Evolutionary conservation across 2,329 filamentous ascomycete species (phyloP).

Genomic region (Seiridium unicorne): DNA sequence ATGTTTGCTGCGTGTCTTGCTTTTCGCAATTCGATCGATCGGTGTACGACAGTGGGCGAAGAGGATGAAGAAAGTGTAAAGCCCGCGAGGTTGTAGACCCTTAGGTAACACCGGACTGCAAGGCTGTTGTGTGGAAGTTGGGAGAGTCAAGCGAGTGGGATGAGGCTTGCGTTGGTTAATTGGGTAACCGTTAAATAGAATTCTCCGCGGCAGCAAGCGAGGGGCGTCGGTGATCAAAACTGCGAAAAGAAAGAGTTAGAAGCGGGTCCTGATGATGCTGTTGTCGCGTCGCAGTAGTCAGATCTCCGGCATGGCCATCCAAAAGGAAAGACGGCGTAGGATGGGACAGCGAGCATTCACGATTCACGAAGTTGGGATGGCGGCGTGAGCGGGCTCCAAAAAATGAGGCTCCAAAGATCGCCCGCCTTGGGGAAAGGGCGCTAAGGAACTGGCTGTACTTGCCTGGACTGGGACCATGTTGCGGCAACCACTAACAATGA

Average conservation of each 20-base stretch:
- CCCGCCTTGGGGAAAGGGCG: background rate
- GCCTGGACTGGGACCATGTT: too few species aligned
- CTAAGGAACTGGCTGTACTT: background rate
- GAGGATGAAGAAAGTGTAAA: background rate
- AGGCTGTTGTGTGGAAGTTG: background rate
- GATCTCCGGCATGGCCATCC: background rate
- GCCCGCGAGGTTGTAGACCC: background rate
- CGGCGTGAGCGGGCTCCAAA: background rate
- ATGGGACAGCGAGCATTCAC: background rate
- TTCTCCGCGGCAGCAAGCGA: background rate
- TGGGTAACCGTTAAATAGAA: background rate
- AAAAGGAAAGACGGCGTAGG: background rate
- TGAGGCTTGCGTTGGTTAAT: background rate
- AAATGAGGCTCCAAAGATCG: background rate
- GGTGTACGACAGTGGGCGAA: background rate
- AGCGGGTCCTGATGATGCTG: background rate
- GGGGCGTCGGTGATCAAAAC: background rate
- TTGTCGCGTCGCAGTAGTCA: background rate
- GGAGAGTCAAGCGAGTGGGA: background rate
- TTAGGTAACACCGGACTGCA: background rate
- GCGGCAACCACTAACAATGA: too few species aligned
- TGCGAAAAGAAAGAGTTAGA: background rate
- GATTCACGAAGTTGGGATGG: background rate
- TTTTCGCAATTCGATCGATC: background rate
- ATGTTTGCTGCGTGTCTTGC: constrained; percentile 41